These are phyloP conservation scores for Aspergillus biplanus DNA, from an alignment of 495 filamentous ascomycete species.

Conservation along the genomic window DNA sequence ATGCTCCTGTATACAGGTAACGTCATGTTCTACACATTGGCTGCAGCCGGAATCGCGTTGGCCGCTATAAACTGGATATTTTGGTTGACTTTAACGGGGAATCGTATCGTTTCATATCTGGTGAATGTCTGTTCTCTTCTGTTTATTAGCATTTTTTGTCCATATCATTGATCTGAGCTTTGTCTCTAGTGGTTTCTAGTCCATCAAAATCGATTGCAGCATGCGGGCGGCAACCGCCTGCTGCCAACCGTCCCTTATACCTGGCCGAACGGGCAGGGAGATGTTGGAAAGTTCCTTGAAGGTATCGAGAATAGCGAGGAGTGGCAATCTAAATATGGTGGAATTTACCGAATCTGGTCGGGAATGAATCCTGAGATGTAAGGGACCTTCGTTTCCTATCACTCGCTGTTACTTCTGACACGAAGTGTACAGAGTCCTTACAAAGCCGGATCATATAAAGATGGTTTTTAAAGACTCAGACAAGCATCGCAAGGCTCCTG, in stretches of 20 bases:
- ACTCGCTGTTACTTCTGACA: neutral
- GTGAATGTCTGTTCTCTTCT: slow-evolving; percentile 1
- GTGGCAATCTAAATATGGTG: slow-evolving; percentile 28
- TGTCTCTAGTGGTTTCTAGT: slow-evolving; percentile 1
- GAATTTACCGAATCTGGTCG: slow-evolving; percentile 36
- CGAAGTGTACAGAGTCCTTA: slow-evolving; percentile 23
- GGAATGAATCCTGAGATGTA: slow-evolving; percentile 38
- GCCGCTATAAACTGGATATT: neutral
- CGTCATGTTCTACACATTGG: neutral
- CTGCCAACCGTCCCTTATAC: slow-evolving; percentile 27
- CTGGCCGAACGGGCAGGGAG: slow-evolving; percentile 36
- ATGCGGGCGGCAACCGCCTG: neutral
- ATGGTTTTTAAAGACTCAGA: slow-evolving; percentile 37
- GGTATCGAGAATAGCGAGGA: slow-evolving; percentile 22
- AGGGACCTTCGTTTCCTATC: neutral
- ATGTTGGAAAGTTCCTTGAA: slow-evolving; percentile 32
- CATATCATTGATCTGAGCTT: neutral
- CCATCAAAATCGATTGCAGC: neutral
- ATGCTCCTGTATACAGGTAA: neutral
- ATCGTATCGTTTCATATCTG: neutral
- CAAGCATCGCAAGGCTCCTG: slow-evolving; percentile 34
- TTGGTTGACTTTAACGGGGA: neutral
- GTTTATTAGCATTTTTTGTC: neutral
- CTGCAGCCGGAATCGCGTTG: neutral
- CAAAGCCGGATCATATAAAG: slow-evolving; percentile 29